Base-by-base conservation (phyloP, 1,284 basidiomycete species). In the Gymnopus androsaceus region DNA sequence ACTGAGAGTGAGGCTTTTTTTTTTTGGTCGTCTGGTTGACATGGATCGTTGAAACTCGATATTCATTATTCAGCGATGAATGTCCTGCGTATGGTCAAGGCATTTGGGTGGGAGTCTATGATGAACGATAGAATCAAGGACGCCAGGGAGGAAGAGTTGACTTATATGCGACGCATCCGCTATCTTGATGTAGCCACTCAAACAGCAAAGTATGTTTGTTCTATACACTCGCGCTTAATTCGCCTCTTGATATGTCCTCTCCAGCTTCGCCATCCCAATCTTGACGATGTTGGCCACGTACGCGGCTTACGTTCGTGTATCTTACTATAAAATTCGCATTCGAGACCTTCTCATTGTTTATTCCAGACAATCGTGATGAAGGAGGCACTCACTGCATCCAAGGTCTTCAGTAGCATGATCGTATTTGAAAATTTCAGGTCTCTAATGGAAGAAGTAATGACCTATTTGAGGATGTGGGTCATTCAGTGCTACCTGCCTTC, bases 81-180 rank as follows among this genome's bases (percentile, higher is more conserved):
- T 59, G 72, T 81, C 7, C 60, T 83, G n/a, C 72, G 84, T 17
- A 86, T 87, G 79, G 72, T 87, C 66, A 90, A 90, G 68, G 77
- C 88, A 60, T 89, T 90, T 61, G 87, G 82, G 2, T 88, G 86
- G 86, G 85, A 88, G 62, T 69, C 68, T 15, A 77, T 79, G 58
- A 80, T 85, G 69, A 73, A 76, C 36, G 67, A 74, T 15, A 71
- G n/a, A 30, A 76, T 88, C 25, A 68, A 74, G 31, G 75, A 74
- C 15, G 81, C 79, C 72, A 71, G 81, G 28, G 81, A 85, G 53
- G 74, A 76, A 4, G 87, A 90, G 68, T 68, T 90, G 12, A 59
- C 61, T 0, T 78, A 71, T 63, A 63, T 83, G 27, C 75, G 71
- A 67, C 77, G 69, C 63, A 70, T 72, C 44, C 72, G 74, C 57